phyloP scores from a whole-genome alignment of 306 rosid genomes.

The Crataegus laevigata region DNA sequence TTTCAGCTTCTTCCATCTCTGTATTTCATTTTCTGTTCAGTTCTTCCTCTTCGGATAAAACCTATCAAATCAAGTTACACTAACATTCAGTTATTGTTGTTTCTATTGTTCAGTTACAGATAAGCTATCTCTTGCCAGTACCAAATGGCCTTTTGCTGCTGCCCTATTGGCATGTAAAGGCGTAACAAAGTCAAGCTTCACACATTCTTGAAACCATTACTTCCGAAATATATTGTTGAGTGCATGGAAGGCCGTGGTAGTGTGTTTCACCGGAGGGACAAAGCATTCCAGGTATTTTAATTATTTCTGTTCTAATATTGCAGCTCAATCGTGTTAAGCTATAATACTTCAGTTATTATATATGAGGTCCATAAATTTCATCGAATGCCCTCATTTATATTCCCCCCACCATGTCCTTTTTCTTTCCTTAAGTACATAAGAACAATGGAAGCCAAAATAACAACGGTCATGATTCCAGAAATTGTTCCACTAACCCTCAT shows the following conservation, averaged over 20 bases:
- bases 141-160: background rate
- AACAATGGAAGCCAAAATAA: background rate
- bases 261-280: conserved; percentile 52
- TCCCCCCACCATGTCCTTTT: background rate
- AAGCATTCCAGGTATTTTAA: conserved; percentile 39
- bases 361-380: too few species aligned
- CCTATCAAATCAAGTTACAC: too few species aligned
- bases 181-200: conserved; percentile 58
- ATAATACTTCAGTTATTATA: background rate
- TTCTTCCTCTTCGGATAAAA: too few species aligned
- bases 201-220: conserved; percentile 42
- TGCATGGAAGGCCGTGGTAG: conserved; percentile 58
- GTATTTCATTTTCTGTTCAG: rapidly evolving
- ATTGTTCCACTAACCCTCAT: background rate
- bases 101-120: background rate
- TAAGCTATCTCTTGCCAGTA: background rate
- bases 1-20: too few species aligned
- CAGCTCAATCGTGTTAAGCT: background rate
- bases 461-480: background rate
- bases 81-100: background rate
- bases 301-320: background rate
- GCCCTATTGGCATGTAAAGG: conserved; percentile 33
- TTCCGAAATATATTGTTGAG: conserved; percentile 36
- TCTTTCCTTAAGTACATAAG: background rate
- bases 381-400: too few species aligned